These are phyloP conservation scores for Fusarium clavum DNA, from an alignment of 2,329 filamentous ascomycete species.

Conservation along the genomic window DNA sequence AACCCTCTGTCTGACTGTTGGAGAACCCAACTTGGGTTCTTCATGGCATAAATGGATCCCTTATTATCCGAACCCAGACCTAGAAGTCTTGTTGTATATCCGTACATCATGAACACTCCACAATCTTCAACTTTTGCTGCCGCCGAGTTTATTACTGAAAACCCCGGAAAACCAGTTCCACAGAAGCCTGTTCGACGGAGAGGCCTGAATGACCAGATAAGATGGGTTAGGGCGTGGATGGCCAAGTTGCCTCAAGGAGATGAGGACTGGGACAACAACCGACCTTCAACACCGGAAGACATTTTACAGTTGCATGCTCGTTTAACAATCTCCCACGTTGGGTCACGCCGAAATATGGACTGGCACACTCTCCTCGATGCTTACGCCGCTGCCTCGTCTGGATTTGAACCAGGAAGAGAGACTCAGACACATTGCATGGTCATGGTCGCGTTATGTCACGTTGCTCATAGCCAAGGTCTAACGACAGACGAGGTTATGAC, in stretches of 20 bases:
- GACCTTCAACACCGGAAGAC: constrained; percentile 38
- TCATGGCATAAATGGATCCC: constrained; percentile 32
- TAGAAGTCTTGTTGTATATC: constrained; percentile 22
- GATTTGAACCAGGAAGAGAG: constrained; percentile 41
- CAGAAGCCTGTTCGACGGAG: constrained; percentile 43
- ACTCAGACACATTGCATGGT: constrained; percentile 45
- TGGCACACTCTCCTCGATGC: constrained; percentile 41
- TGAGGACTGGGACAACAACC: constrained; percentile 46
- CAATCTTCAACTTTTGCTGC: constrained; percentile 36
- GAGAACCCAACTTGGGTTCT: constrained; percentile 26
- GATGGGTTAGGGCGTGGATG: constrained; percentile 45
- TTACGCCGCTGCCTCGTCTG: constrained; percentile 39
- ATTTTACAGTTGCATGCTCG: constrained; percentile 37
- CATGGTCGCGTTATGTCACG: constrained; percentile 44
- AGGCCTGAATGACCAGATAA: constrained; percentile 43
- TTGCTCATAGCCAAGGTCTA: constrained; percentile 41
- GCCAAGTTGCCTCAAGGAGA: constrained; percentile 44
- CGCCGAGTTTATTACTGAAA: constrained; percentile 44
- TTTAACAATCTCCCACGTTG: constrained; percentile 37
- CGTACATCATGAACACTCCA: constrained; percentile 36
- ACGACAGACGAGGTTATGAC: constrained; percentile 37
- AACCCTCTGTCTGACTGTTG: constrained; percentile 29
- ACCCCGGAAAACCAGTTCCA: constrained; percentile 41
- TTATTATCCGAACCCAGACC: constrained; percentile 24
- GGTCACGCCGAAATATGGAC: constrained; percentile 40